These are phyloP conservation scores for Populus hybrid DNA, from an alignment of 441 rosid species.

Conservation along the genomic window DNA sequence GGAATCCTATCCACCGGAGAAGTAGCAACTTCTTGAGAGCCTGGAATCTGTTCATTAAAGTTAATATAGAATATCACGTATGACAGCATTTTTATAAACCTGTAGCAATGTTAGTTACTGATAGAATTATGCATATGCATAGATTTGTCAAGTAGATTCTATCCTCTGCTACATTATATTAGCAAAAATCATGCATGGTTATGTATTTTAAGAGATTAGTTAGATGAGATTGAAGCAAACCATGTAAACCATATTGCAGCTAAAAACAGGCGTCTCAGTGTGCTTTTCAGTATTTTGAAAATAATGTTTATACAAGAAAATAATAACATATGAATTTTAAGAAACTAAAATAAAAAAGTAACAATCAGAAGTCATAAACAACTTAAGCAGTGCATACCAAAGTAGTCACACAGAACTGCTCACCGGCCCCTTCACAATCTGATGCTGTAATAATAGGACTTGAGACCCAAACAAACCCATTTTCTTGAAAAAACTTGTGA, in stretches of 20 bases:
- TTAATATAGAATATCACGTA: background rate
- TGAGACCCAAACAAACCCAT: slow-evolving; percentile 93
- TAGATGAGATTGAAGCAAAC: background rate
- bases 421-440: slow-evolving; percentile 99
- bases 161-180: background rate
- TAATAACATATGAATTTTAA: background rate
- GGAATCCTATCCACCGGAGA: slow-evolving; percentile 66
- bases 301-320: background rate
- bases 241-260: background rate
- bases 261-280: background rate
- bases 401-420: slow-evolving; percentile 97
- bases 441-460: slow-evolving; percentile 97
- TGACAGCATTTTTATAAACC: background rate
- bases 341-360: background rate
- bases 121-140: background rate
- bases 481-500: slow-evolving; percentile 90
- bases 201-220: background rate
- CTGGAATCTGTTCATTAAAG: slow-evolving; percentile 62
- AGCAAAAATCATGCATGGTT: background rate
- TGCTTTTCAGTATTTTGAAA: background rate
- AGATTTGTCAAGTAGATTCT: background rate
- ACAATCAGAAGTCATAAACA: background rate
- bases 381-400: slow-evolving; percentile 53
- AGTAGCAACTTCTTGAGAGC: slow-evolving; percentile 50
- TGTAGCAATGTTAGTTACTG: background rate